A percentile compares a stretch with the other conserved stretches of the same genome.
Evolutionary conservation across 2,329 filamentous ascomycete species (phyloP).

Genomic region (Phialocephala sp.): DNA sequence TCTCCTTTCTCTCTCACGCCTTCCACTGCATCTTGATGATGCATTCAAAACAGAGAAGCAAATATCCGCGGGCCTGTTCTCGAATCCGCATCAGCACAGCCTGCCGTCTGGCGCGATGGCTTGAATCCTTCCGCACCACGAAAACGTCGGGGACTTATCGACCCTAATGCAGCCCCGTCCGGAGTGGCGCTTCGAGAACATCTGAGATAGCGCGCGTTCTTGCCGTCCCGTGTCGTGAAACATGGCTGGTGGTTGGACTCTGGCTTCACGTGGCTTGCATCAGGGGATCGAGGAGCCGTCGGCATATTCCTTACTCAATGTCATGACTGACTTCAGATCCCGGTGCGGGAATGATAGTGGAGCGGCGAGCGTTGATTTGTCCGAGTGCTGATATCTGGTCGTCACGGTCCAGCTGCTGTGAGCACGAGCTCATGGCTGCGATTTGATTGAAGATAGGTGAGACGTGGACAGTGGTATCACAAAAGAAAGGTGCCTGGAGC

Average conservation of each 20-base stretch:
- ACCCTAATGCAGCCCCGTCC: not conserved
- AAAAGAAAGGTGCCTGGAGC: too few species aligned
- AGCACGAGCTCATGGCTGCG: not conserved
- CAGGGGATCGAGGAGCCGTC: not conserved
- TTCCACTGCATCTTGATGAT: not conserved
- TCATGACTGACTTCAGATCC: not conserved
- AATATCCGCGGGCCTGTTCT: not conserved
- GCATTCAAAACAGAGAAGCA: not conserved
- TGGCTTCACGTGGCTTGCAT: not conserved
- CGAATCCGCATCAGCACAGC: not conserved
- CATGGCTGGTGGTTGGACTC: not conserved
- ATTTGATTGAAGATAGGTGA: too few species aligned
- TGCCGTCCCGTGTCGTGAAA: not conserved
- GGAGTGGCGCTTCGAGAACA: not conserved
- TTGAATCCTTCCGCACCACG: conserved; percentile 7
- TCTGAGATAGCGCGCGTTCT: not conserved
- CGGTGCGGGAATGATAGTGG: not conserved
- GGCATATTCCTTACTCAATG: not conserved
- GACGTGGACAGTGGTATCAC: too few species aligned
- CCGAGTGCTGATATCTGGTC: not conserved
- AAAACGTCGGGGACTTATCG: not conserved
- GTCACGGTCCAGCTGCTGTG: not conserved
- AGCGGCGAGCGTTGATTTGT: conserved; percentile 2
- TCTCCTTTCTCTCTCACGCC: not conserved
- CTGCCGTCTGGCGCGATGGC: not conserved